Evolutionary conservation across 2,329 filamentous ascomycete species (phyloP), one percentile per base, ranked within the genome.

Genomic region (Westerdykella sp.): DNA sequence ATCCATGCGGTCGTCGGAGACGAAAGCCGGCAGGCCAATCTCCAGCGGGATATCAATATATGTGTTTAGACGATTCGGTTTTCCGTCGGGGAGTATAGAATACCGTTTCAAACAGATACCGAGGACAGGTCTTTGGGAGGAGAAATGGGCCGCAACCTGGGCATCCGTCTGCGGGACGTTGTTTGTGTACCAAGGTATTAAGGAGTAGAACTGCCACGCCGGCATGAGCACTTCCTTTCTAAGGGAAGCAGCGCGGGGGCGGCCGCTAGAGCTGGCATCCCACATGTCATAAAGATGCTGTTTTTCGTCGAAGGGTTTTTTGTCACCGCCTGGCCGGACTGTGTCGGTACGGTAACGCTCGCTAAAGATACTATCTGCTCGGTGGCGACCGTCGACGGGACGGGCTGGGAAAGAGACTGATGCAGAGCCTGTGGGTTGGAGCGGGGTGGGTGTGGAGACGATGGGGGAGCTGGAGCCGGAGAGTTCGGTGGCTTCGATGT

Each of bases 61-160:
- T 0, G 88, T 95, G 51, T 87, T 81, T 12, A 88, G 81, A 28
- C 87, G 79, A 48, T 79, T 77, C 1, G 86, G 81, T 34, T 77
- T 72, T 5, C 88, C 87, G 22, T 80, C 74, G 12, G 80, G 73
- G 5, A 80, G 79, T 73, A 91, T 84, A 15, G 79, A 81, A 61
- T 97, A 98, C 48, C 93, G 79, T 63, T 97, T 97, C 30, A 97
- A 72, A 57, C 90, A 96, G 45, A 98, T 89, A 2, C 90, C 91
- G 3, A 98, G 79, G 1, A 96, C 85, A 1, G 93, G 93, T 11
- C 87, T 78, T 59, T 81, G 80, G 28, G 84, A 78, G 25, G 85
- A 84, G 59, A 97, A 95, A 60, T 95, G 90, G 41, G 82, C 80
- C n/a, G 86, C 88, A 9, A 96, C 85, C 57, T 95, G 88, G 2